phyloP scores from a whole-genome alignment of 352 stramenopile genomes.

The Globisporangium okanoganense region DNA sequence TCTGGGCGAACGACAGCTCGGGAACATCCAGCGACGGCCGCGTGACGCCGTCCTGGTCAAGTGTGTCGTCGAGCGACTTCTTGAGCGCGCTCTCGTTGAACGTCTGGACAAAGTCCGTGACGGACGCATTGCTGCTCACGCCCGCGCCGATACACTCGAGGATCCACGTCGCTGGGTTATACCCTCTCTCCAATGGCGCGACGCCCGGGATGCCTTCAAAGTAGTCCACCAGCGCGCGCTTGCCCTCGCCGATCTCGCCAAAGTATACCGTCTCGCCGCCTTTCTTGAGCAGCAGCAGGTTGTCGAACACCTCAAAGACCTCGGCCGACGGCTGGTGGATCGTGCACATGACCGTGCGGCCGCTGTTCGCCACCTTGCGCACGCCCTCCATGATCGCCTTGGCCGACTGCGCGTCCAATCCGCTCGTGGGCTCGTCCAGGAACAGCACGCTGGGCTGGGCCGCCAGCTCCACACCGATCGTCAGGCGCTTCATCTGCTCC shows the following conservation, averaged over 20 bases:
- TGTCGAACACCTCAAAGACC: not conserved
- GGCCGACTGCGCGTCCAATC: conserved; percentile 74
- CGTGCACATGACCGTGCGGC: conserved; percentile 11
- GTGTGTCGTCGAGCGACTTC: no score
- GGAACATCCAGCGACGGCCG: not conserved
- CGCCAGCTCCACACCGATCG: conserved; percentile 53
- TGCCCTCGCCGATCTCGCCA: no score
- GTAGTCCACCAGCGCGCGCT: conserved; percentile 33
- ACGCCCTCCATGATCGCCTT: conserved; percentile 74
- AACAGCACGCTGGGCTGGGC: conserved; percentile 74
- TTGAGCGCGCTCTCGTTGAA: no score
- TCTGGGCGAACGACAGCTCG: not conserved
- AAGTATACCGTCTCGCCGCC: no score
- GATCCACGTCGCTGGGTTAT: not conserved
- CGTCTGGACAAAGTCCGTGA: no score
- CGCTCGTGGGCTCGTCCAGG: conserved; percentile 60
- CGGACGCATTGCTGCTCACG: no score
- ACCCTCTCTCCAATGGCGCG: not conserved
- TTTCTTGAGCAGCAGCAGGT: no score
- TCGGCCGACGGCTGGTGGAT: conserved; percentile 1
- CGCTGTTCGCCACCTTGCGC: conserved; percentile 60
- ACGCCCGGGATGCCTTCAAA: conserved; percentile 40
- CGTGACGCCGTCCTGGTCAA: not conserved
- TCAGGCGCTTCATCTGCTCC: conserved; percentile 34
- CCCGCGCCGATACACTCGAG: not conserved